Percentiles rank a stretch among this genome's conserved stretches.
These are phyloP conservation scores for Crithidia brevicula DNA, from an alignment of 208 protist species.

Conservation along the genomic window DNA sequence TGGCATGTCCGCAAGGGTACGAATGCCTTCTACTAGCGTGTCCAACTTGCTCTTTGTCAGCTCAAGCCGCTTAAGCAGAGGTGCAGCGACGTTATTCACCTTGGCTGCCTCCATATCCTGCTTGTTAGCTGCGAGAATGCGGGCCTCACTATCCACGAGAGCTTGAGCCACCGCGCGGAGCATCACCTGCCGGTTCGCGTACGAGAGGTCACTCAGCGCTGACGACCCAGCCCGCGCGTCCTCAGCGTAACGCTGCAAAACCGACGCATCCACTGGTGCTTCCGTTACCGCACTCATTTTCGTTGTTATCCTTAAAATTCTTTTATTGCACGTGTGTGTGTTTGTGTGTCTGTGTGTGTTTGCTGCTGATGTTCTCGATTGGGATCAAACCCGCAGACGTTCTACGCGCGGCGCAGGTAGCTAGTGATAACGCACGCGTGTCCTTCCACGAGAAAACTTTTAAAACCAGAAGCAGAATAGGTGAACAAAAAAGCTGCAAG, in stretches of 20 bases:
- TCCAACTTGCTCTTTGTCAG: slow-evolving; percentile 66
- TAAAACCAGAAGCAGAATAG: no score
- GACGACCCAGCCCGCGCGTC: slow-evolving; percentile 61
- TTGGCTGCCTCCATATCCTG: slow-evolving; percentile 58
- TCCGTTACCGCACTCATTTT: background rate
- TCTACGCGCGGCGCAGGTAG: no score
- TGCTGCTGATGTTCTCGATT: background rate
- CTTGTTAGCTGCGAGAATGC: slow-evolving; percentile 76
- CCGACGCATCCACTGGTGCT: background rate
- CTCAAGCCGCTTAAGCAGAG: slow-evolving; percentile 65
- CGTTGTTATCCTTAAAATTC: background rate
- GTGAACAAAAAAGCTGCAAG: no score
- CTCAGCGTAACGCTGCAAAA: slow-evolving; percentile 43
- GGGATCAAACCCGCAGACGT: no score
- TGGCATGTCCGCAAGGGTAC: slow-evolving; percentile 39
- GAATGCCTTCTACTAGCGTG: slow-evolving; percentile 57
- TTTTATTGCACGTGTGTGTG: no score
- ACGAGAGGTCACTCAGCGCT: slow-evolving; percentile 41
- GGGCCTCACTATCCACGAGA: slow-evolving; percentile 39
- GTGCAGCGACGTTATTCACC: slow-evolving; percentile 35
- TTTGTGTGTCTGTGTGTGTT: background rate
- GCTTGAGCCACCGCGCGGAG: slow-evolving; percentile 61
- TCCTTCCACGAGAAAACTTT: no score
- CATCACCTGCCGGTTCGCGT: slow-evolving; percentile 40
- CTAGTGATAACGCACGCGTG: no score